These are phyloP conservation scores for Adansonia grandidieri DNA, from an alignment of 441 rosid species.

Conservation along the genomic window DNA sequence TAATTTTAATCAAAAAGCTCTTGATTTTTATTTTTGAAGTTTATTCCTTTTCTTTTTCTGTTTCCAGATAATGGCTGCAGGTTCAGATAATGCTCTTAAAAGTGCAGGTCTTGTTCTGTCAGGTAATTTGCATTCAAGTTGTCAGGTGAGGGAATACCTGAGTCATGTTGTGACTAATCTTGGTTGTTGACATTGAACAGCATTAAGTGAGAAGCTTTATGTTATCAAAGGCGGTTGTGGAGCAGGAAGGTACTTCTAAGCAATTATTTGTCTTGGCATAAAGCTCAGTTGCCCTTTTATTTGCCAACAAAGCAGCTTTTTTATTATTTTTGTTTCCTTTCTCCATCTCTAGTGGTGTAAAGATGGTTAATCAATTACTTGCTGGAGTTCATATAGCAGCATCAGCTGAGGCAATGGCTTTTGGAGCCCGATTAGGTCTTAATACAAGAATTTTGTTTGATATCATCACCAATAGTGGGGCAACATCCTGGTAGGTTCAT, in stretches of 20 bases:
- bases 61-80: constrained; percentile 91
- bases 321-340: constrained; percentile 30
- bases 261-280: constrained; percentile 30
- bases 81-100: constrained; percentile 76
- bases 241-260: constrained; percentile 79
- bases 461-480: constrained; percentile 61
- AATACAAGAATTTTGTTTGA: constrained; percentile 76
- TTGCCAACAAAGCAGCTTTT: constrained; percentile 6
- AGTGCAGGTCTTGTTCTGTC: constrained; percentile 72
- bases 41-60: constrained; percentile 22
- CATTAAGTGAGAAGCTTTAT: constrained; percentile 94
- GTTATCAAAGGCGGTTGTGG: constrained; percentile 92
- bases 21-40: constrained; percentile 34
- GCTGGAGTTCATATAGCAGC: constrained; percentile 99
- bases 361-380: constrained; percentile 97
- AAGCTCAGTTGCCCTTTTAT: constrained; percentile 2
- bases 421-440: constrained; percentile 94
- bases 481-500: constrained; percentile 85
- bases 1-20: constrained; percentile 18
- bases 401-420: constrained; percentile 97
- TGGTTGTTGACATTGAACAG: constrained; percentile 50
- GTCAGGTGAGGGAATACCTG: constrained; percentile 28
- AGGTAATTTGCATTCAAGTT: constrained; percentile 49
- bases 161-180: constrained; percentile 33
- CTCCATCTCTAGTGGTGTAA: constrained; percentile 63